Percentiles rank a stretch among this genome's conserved stretches.
Conservation (phyloP, 495 filamentous ascomycete genomes). For the Penicillium angulare region DNA sequence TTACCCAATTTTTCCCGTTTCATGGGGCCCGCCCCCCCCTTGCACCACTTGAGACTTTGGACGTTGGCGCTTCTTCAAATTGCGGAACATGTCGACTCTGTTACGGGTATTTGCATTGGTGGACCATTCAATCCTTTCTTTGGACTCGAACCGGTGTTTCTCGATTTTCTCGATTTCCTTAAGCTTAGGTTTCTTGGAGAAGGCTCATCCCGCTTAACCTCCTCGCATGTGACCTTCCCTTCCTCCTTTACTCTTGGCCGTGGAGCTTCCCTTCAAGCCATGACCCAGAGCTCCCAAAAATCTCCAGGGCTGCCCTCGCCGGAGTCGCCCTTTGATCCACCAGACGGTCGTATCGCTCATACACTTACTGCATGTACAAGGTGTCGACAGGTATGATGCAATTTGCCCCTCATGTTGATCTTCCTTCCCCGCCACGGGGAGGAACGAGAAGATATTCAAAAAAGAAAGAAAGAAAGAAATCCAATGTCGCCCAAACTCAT, state of each 20-base stretch:
- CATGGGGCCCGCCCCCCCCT: slow-evolving; percentile 9
- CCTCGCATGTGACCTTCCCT: slow-evolving; percentile 22
- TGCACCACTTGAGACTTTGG: neutral
- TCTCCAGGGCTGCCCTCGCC: slow-evolving; percentile 22
- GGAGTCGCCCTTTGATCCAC: slow-evolving; percentile 26
- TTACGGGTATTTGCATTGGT: slow-evolving; percentile 8
- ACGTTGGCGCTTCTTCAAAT: too few relatives aligned
- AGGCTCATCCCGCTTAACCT: slow-evolving; percentile 1
- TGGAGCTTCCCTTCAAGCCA: slow-evolving; percentile 10
- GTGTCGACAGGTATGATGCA: slow-evolving; percentile 71
- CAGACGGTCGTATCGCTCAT: slow-evolving; percentile 63
- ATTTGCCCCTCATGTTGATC: neutral
- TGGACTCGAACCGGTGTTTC: neutral
- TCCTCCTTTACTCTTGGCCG: slow-evolving; percentile 2
- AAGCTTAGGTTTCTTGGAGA: neutral
- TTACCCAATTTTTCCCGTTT: neutral
- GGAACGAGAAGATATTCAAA: neutral
- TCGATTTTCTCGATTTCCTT: too few relatives aligned
- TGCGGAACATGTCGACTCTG: slow-evolving; percentile 25
- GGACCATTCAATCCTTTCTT: slow-evolving; percentile 6
- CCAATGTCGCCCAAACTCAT: neutral
- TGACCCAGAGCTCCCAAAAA: slow-evolving; percentile 20
- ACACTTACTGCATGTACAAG: slow-evolving; percentile 85
- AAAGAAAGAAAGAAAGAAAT: neutral
- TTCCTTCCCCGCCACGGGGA: neutral